Base-by-base conservation (phyloP, 2,329 filamentous ascomycete species). In the Plenodomus biglobosus region DNA sequence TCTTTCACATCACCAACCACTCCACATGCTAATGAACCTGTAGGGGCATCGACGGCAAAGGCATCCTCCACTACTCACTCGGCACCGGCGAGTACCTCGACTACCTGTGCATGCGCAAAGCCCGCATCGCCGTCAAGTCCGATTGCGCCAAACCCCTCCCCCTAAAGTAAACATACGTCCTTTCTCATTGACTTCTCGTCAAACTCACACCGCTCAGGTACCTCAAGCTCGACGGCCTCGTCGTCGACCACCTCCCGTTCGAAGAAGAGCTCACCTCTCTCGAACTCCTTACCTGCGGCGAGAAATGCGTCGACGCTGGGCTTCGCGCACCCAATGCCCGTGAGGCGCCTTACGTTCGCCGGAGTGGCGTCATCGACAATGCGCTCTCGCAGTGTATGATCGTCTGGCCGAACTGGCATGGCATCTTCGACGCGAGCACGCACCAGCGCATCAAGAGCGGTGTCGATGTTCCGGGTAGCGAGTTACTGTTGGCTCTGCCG, bases 1-100 rank as follows among this genome's bases (percentile, higher is more conserved):
- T 11, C 27, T 3, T 15, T 15, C 8, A 6, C 27, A 32, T 11
- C 27, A 15, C 11, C 6, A 15, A 32, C 3, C 3, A 11, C 15
- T 11, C 6, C 15, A 8, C 27, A 8, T 32, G 13, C 37, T 50
- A 30, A 47, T 18, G n/a, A 30, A 16, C 34, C 4, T 34, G 1
- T 45, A 68, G 63, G 39, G 68, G 68, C 8, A 35, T 55, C 1
- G 62, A 67, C 16, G 68, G 68, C 8, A 63, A 58, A 19, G 68
- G 67, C 2, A 40, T 59, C 3, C 45, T 71, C 5, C 61, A 71
- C 48, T 57, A 64, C 42, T 38, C 34, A 0, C 53, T 62, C 19
- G 68, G 68, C 1, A 59, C 56, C 20, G 67, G 67, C n/a, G 67
- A 71, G 38, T 71, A 71, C 35, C 62, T 71, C 2, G 68, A 71